phyloP scores from a whole-genome alignment of 176 grass and related monocot species.

The Oryza meyeriana region DNA sequence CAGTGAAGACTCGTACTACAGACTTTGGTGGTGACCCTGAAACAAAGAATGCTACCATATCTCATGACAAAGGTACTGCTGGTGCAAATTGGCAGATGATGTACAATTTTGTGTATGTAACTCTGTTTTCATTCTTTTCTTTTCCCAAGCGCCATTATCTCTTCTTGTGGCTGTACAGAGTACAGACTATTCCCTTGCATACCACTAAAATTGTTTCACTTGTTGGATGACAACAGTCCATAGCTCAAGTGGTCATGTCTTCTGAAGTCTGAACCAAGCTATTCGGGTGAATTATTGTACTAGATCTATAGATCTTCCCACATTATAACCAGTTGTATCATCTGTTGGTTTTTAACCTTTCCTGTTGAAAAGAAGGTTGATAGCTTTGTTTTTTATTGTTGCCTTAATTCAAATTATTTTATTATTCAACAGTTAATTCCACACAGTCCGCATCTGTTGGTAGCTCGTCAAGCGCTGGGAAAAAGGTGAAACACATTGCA shows the following conservation, averaged over 20 bases:
- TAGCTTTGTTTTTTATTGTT: not conserved
- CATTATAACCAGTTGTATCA: not conserved
- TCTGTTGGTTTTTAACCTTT: constrained; percentile 10
- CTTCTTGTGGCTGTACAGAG: not conserved
- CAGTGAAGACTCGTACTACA: constrained; percentile 15
- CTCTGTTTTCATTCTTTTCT: constrained; percentile 8
- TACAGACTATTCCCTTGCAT: not conserved
- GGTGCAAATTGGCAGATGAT: constrained; percentile 18
- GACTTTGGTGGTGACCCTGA: constrained; percentile 7
- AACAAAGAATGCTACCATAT: constrained; percentile 37
- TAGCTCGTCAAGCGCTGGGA: constrained; percentile 24
- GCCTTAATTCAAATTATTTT: constrained; percentile 26
- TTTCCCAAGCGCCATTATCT: not conserved
- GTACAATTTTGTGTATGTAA: constrained; percentile 22
- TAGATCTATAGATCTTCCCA: constrained; percentile 1
- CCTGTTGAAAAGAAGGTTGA: constrained; percentile 17
- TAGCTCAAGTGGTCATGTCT: constrained; percentile 5
- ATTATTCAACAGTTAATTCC: constrained; percentile 39
- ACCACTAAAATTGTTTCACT: not conserved
- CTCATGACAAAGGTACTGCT: constrained; percentile 58
- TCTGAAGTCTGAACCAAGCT: constrained; percentile 17
- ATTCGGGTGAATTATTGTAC: constrained; percentile 5
- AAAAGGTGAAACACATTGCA: constrained; percentile 44
- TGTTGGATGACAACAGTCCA: not conserved
- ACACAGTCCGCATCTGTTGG: constrained; percentile 27